Evolutionary conservation across 1,284 basidiomycete species (phyloP).

Genomic region (Xerocomus subilludens): DNA sequence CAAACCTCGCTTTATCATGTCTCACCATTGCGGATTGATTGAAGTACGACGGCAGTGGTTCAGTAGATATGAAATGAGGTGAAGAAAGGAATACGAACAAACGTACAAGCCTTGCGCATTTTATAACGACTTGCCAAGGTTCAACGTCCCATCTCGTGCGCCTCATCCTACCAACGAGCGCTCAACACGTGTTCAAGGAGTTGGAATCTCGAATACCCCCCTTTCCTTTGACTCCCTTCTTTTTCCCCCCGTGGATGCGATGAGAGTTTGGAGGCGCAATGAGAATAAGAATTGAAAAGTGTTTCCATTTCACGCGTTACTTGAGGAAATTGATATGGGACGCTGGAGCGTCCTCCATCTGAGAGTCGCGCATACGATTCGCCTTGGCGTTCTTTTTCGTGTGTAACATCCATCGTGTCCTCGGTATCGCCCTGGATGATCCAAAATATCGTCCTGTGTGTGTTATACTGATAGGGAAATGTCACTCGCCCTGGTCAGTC

Average conservation of each 20-base stretch:
- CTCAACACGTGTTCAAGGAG: slow-evolving; percentile 27
- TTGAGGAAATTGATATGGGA: background rate
- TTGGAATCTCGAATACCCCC: slow-evolving; percentile 25
- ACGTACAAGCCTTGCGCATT: slow-evolving; percentile 7
- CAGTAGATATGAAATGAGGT: slow-evolving; percentile 30
- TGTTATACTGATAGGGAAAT: too few species aligned
- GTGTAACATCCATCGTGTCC: too few species aligned
- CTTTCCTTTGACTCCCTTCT: slow-evolving; percentile 10
- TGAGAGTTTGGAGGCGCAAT: too few species aligned
- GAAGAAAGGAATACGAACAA: background rate
- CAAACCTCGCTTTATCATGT: slow-evolving; percentile 28
- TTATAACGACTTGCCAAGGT: slow-evolving; percentile 30
- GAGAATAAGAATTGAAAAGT: too few species aligned
- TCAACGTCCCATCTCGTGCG: too few species aligned
- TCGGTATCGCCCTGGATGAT: background rate
- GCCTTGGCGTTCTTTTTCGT: slow-evolving; percentile 7
- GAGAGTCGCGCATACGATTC: slow-evolving; percentile 36
- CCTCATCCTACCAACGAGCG: slow-evolving; percentile 28
- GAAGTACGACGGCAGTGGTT: slow-evolving; percentile 12
- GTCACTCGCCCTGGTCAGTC: too few species aligned
- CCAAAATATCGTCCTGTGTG: too few species aligned
- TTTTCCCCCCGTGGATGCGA: too few species aligned
- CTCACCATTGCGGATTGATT: slow-evolving; percentile 2
- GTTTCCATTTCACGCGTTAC: too few species aligned
- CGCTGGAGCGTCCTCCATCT: background rate